These are phyloP conservation scores for Talaromyces ruber DNA, from an alignment of 495 filamentous ascomycete genomes.

Conservation along the genomic window DNA sequence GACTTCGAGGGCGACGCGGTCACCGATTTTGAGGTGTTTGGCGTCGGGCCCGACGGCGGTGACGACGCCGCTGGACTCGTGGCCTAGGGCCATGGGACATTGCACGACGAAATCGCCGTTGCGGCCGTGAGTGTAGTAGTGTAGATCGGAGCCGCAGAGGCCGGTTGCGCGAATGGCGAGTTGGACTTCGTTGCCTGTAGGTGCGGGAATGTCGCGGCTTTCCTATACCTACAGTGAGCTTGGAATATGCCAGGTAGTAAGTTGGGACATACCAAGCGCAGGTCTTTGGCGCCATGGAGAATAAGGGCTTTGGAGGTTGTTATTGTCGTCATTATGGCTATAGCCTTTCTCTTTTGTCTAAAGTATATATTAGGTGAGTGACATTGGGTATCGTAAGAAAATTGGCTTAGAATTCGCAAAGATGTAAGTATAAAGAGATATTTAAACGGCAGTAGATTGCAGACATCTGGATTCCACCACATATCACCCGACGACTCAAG, in stretches of 20 bases:
- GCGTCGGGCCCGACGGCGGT: constrained; percentile 42
- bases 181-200: constrained; percentile 55
- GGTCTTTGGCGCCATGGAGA: constrained; percentile 59
- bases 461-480: too few relatives aligned
- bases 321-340: constrained; percentile 15
- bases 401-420: background rate
- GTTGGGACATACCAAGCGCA: constrained; percentile 47
- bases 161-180: constrained; percentile 66
- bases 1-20: constrained; percentile 29
- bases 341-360: background rate
- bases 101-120: constrained; percentile 75
- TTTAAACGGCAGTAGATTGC: background rate
- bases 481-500: too few relatives aligned
- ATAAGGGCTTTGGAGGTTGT: constrained; percentile 51
- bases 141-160: constrained; percentile 77
- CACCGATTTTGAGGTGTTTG: constrained; percentile 20
- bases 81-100: constrained; percentile 65
- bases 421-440: background rate
- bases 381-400: background rate
- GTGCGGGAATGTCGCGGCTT: constrained; percentile 29
- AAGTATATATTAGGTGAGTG: background rate
- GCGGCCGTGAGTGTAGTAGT: constrained; percentile 78
- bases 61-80: constrained; percentile 69
- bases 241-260: background rate
- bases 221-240: constrained; percentile 28